Evolutionary conservation across 345 rosid genomes (phyloP).

Genomic region (Euphorbia pulcherrima): DNA sequence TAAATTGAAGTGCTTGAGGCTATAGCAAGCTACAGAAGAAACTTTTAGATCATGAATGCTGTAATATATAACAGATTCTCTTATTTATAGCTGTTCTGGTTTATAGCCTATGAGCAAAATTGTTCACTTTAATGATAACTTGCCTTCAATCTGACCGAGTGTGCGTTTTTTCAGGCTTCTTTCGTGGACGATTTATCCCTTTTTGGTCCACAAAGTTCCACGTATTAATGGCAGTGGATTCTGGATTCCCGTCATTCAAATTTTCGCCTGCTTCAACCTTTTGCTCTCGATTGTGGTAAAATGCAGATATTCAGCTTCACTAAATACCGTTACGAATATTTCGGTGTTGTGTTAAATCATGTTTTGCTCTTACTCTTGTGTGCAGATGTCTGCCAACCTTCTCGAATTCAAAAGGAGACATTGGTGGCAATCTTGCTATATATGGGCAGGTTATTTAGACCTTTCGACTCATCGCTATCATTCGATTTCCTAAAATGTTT

Average conservation of each 20-base stretch:
- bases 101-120: neutral
- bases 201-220: constrained; percentile 61
- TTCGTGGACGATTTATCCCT: constrained; percentile 47
- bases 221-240: constrained; percentile 71
- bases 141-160: neutral
- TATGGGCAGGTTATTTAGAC: constrained; percentile 73
- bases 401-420: constrained; percentile 41
- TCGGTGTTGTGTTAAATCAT: neutral
- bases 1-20: neutral
- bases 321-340: neutral
- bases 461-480: neutral
- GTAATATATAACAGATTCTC: neutral
- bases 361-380: constrained; percentile 2
- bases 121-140: neutral
- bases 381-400: constrained; percentile 57
- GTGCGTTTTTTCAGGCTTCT: constrained; percentile 54
- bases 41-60: neutral
- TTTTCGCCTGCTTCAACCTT: constrained; percentile 68
- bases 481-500: neutral
- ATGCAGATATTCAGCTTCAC: constrained; percentile 2
- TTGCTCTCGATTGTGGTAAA: constrained; percentile 59
- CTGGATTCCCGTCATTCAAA: constrained; percentile 85
- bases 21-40: neutral
- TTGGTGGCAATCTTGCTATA: constrained; percentile 78
- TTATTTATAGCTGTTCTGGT: neutral